These are phyloP conservation scores for Volvariella volvacea DNA, from an alignment of 1,284 basidiomycete species.

Conservation along the genomic window DNA sequence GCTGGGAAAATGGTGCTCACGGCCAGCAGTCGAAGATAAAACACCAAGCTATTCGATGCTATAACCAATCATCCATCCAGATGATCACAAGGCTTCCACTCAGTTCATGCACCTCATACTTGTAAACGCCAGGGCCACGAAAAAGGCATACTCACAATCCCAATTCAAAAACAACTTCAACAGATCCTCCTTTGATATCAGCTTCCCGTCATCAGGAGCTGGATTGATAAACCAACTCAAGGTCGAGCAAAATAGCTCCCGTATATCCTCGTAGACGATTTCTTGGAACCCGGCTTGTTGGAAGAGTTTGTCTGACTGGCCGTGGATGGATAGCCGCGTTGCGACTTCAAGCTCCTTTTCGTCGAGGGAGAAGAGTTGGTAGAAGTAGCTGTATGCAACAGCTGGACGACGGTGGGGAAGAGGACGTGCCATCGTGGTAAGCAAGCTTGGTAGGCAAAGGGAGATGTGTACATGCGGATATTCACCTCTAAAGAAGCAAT, in stretches of 20 bases:
- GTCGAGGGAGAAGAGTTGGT: conserved; percentile 43
- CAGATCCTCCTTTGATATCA: conserved; percentile 32
- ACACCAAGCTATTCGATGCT: conserved; percentile 70
- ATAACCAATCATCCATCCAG: conserved; percentile 1
- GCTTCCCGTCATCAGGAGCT: conserved; percentile 26
- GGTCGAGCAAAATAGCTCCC: conserved; percentile 18
- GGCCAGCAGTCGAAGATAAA: conserved; percentile 74
- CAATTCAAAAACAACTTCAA: conserved; percentile 49
- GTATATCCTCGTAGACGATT: conserved; percentile 38
- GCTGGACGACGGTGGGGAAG: conserved; percentile 33
- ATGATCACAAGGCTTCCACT: conserved; percentile 2
- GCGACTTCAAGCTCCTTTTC: conserved; percentile 41
- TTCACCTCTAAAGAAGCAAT: conserved; percentile 77
- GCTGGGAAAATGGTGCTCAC: conserved; percentile 17
- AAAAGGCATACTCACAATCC: conserved; percentile 33
- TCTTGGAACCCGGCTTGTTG: conserved; percentile 60
- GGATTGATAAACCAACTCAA: conserved; percentile 30
- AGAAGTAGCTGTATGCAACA: conserved; percentile 47
- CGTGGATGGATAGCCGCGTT: conserved; percentile 46
- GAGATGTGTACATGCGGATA: not conserved
- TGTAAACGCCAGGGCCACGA: not conserved
- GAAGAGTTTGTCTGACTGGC: conserved; percentile 47
- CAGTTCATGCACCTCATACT: not conserved
- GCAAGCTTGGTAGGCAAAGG: conserved; percentile 7
- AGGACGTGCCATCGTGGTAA: conserved; percentile 2